Evolutionary conservation across 768 basidiomycete species (phyloP), one percentile per base, ranked within the genome.

Genomic region (Suillus subalutaceus): DNA sequence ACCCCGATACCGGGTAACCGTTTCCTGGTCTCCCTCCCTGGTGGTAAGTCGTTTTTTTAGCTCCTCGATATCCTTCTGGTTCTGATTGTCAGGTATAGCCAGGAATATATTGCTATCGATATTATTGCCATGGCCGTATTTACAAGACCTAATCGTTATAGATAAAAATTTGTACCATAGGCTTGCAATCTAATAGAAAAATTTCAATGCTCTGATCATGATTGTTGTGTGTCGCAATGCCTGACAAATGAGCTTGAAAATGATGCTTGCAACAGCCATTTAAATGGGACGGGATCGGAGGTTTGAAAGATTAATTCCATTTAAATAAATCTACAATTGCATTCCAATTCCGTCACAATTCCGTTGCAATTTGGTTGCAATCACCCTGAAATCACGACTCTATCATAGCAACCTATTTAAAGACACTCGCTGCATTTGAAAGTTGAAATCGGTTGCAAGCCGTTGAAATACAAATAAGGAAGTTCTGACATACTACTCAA

Each of bases 161-260:
- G 23, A 52, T 52, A 52, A 52, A 26, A 52, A 52, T 52, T 52
- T 52, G 50, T 26, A 52, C 23, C 6, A 52, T 52, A 26, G 50
- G 50, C 50, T 52, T 26, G 23, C 26, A 52, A 52, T 52, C 23
- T 3, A 52, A 52, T 52, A 30, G 23, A 26, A 52, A 52, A 52
- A 16, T 52, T 52, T 52, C 26, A 15, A 8, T 23, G 13, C 48
- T 50, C 48, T 50, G 12, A 50, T 23, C 26, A 52, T 52, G 52
- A 52, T 52, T 4, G 26, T 52, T 52, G 30, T 52, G 52, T 16
- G 15, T 52, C 7, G 3, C 52, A 52, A 52, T 52, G 26, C 50
- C 26, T 52, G 50, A 30, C 52, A 52, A n/a, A 52, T 52, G 52
- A 52, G 50, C 50, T 52, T 52, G 52, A 26, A 3, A 52, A 52